Base-by-base conservation (phyloP, 805 yeast species). In the Ogataea saltuana region DNA sequence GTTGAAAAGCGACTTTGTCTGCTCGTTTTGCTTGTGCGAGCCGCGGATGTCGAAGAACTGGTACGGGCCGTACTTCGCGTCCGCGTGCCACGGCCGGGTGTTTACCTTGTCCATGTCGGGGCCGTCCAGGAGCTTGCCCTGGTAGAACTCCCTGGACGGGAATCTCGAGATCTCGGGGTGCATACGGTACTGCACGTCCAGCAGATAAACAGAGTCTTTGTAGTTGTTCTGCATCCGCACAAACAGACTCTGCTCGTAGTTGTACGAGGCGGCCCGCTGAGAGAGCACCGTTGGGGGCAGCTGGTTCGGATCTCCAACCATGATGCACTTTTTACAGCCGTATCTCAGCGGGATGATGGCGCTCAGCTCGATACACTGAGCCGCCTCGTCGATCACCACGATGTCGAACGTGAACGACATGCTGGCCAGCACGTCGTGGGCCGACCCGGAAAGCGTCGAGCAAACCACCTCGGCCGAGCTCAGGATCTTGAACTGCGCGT, bases 301-400 rank as follows among this genome's bases (percentile, higher is more conserved):
- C 67, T 93, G 99, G 61, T 93, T 90, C 2, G 98, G 98, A 68
- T 93, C 99, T 62, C 99, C 99, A 34, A 93, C 99, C 95, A 93
- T 85, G 37, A 93, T 84, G 68, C 98, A 91, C 42, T 81, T 80
- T 46, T 75, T 81, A 55, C 95, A 86, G 1, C 98, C 98, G 61
- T 90, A 93, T 57, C 95, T 72, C 51, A 93, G 69, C 0, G 99
- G 99, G 55, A 91, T 91, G 19, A 93, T 76, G 0, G 95, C 86
- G 6, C 97, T 88, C 26, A 91, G 61, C 60, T 91, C 99, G 29
- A 93, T 90, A 78, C 96, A 85, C 64, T 91, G 99, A 53, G 97
- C 95, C 2, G 99, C 99, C 64, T 91, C 99, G 69, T 91, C 99
- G 48, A 91, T 83, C 39, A 91, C 83, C 2, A 93, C 97, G 4